These are phyloP conservation scores for Alectoria sarmentosa DNA, from an alignment of 495 filamentous ascomycete species.

Conservation along the genomic window DNA sequence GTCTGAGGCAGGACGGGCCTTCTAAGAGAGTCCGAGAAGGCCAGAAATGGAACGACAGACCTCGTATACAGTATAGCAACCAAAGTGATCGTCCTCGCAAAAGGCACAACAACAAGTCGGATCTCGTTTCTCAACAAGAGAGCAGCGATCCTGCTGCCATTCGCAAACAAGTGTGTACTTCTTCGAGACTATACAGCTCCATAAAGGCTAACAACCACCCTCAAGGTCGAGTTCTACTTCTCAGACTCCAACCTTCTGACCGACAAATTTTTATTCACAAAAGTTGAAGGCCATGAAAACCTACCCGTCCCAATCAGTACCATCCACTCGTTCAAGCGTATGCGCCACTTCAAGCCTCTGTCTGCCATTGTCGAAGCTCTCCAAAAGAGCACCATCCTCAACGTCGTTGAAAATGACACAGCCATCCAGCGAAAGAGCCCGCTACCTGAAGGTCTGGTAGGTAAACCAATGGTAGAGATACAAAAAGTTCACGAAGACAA, in stretches of 20 bases:
- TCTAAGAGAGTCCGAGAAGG: conserved; percentile 25
- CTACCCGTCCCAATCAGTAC: conserved; percentile 65
- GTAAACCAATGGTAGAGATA: conserved; percentile 36
- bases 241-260: conserved; percentile 81
- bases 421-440: conserved; percentile 67
- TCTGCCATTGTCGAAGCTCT: conserved; percentile 76
- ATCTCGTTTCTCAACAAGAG: conserved; percentile 53
- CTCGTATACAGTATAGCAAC: conserved; percentile 12
- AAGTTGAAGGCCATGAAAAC: conserved; percentile 71
- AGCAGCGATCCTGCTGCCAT: conserved; percentile 70
- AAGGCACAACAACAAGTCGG: conserved; percentile 52
- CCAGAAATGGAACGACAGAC: conserved; percentile 23
- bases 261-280: conserved; percentile 77
- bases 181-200: conserved; percentile 8
- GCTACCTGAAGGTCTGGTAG: conserved; percentile 41
- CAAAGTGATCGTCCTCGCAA: conserved; percentile 9
- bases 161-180: conserved; percentile 59
- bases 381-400: conserved; percentile 60
- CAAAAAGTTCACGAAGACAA: conserved; percentile 51
- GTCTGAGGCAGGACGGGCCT: not conserved
- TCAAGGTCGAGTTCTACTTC: conserved; percentile 95
- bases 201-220: conserved; percentile 9
- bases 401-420: conserved; percentile 58
- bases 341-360: conserved; percentile 84
- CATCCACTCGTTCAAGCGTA: conserved; percentile 83